These are phyloP conservation scores for Plasmodium malariae DNA, from an alignment of 169 alveolate species.

Conservation along the genomic window DNA sequence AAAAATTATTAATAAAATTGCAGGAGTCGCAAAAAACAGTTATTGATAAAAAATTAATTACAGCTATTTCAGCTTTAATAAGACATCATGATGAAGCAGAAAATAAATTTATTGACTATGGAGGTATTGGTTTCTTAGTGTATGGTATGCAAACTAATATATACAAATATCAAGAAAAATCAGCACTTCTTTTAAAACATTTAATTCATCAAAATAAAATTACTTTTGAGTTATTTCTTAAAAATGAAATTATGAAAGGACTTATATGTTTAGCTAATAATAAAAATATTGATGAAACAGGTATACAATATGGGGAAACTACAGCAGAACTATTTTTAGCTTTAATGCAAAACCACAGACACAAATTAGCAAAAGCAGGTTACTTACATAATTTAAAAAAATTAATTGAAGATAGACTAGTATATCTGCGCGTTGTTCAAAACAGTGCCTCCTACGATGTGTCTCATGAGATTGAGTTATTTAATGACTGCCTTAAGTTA, in stretches of 20 bases:
- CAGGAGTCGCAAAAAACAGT: conserved; percentile 57
- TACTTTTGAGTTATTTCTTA: conserved; percentile 45
- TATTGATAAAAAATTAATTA: conserved; percentile 62
- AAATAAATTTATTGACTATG: conserved; percentile 75
- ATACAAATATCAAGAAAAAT: conserved; percentile 64
- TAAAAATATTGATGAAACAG: conserved; percentile 69
- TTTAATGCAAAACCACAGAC: conserved; percentile 68
- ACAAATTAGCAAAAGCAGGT: conserved; percentile 61
- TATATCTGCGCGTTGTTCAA: conserved; percentile 45
- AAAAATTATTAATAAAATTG: conserved; percentile 49
- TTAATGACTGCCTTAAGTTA: conserved; percentile 51
- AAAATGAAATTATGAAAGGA: conserved; percentile 73
- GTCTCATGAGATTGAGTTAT: conserved; percentile 63
- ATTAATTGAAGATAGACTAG: conserved; percentile 57
- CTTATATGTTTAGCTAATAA: conserved; percentile 45
- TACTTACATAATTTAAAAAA: conserved; percentile 25
- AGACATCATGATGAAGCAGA: conserved; percentile 77
- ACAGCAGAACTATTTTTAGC: conserved; percentile 74
- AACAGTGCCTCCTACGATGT: conserved; percentile 71
- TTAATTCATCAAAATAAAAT: conserved; percentile 64
- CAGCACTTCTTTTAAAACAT: conserved; percentile 76
- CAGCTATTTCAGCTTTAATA: conserved; percentile 73
- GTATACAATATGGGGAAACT: conserved; percentile 76
- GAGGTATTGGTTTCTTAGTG: conserved; percentile 64
- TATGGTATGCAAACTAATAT: conserved; percentile 76